A percentile compares a stretch with the other conserved stretches of the same genome.
These are phyloP conservation scores for Gracilaria caudata DNA, from an alignment of 23 red algal species.

Conservation along the genomic window DNA sequence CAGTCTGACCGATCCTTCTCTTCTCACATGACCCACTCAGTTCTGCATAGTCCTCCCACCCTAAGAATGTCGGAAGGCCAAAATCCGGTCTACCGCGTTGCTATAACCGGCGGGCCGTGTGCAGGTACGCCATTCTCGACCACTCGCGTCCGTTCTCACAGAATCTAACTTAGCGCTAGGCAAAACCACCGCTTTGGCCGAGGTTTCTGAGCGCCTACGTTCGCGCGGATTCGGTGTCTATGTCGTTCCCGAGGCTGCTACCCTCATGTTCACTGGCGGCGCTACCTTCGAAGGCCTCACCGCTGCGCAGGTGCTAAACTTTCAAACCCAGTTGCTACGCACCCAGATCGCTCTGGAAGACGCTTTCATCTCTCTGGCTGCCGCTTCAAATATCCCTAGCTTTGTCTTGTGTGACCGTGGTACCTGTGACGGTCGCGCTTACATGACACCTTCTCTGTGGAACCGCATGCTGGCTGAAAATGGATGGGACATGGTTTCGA, in stretches of 20 bases:
- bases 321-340: constrained; percentile 82
- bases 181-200: constrained; percentile 83
- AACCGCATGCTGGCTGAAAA: constrained; percentile 60
- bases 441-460: constrained; percentile 71
- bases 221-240: constrained; percentile 80
- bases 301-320: constrained; percentile 52
- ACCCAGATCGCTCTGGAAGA: constrained; percentile 86
- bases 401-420: constrained; percentile 85
- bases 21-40: background rate
- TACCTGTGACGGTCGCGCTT: constrained; percentile 75
- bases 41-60: background rate
- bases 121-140: constrained; percentile 32
- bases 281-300: constrained; percentile 41
- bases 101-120: constrained; percentile 58
- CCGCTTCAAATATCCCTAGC: constrained; percentile 29
- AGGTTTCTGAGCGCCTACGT: constrained; percentile 76
- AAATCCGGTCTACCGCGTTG: constrained; percentile 42
- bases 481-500: constrained; percentile 59
- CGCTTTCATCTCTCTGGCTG: constrained; percentile 57
- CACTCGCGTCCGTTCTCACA: background rate
- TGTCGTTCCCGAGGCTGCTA: constrained; percentile 85
- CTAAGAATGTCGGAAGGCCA: background rate
- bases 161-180: constrained; percentile 37
- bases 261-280: constrained; percentile 86
- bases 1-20: no score